Base-by-base conservation (phyloP, 176 grass and related monocot genomes). In the Areca catechu region DNA sequence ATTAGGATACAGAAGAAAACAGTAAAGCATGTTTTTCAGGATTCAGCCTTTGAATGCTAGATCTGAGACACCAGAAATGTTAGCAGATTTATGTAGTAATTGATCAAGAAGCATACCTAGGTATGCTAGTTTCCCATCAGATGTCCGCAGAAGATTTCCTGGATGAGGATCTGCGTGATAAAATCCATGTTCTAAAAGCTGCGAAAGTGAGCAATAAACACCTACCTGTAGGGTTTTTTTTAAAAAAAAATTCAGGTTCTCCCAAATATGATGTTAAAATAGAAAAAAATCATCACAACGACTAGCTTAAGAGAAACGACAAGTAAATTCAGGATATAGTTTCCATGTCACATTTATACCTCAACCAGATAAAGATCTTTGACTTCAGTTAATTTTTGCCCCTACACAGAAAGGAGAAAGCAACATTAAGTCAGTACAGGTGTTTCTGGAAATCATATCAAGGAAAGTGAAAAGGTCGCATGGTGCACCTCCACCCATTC, bases 161-260 rank as follows among this genome's bases (percentile, higher is more conserved):
- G 83, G 92, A 81, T 96, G 92, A 58, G 92, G 92, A 53, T 96
- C 92, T 70, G 92, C 92, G 65, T 96, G 92, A 77, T 96, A 96
- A 82, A 96, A 96, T 71, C 92, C 92, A 49, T 90, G 86, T 22
- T 96, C 92, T 80, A 96, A 82, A 79, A 96, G 86, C 71, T 96
- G 92, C 61, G 92, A 90, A 61, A 96, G 83, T 7, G 92, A 96
- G 68, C 92, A 96, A 71, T 96, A 96, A 63, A 90, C 92, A 70
- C 92, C 92, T 70, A 90, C 92, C 86, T 96, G 79, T 19, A 71
- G 62, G 43, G 57, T 43, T 43, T 43, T 2, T 14, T 30, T 30
- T 0, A 7, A 14, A 37, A 12, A 43, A 43, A 43, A 12, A 43
- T 14, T 43, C 7, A 43, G 14, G 34, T 12, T 43, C 9, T 43